Conservation (phyloP, 2,329 filamentous ascomycete genomes). For the Ascochyta koolunga region DNA sequence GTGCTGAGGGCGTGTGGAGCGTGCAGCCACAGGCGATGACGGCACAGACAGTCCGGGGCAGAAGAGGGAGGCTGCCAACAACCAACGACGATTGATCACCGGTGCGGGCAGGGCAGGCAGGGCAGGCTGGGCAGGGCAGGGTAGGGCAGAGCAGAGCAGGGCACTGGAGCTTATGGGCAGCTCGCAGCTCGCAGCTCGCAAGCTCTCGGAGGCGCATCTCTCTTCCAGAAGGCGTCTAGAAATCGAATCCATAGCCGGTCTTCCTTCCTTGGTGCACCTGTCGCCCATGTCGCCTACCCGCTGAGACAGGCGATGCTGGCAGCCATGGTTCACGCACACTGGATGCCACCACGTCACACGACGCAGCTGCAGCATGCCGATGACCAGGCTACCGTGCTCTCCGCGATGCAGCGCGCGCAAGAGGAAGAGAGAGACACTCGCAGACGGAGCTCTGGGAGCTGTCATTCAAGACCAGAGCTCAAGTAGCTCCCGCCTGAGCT, state of each 20-base stretch:
- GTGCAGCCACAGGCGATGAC: constrained; percentile 22
- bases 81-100: constrained; percentile 22
- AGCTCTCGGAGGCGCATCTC: constrained; percentile 25
- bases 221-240: constrained; percentile 43
- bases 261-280: constrained; percentile 16
- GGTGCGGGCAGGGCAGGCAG: constrained; percentile 21
- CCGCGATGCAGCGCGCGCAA: constrained; percentile 1
- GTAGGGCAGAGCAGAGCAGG: neutral
- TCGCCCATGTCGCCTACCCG: constrained; percentile 11
- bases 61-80: constrained; percentile 26
- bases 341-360: constrained; percentile 23
- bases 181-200: constrained; percentile 1
- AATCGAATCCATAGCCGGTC: constrained; percentile 11
- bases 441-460: constrained; percentile 5
- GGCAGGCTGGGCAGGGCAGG: constrained; percentile 12
- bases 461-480: constrained; percentile 2
- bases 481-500: constrained; percentile 11
- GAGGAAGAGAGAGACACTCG: neutral
- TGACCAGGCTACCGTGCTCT: constrained; percentile 6
- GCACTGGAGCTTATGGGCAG: constrained; percentile 7
- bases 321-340: constrained; percentile 20
- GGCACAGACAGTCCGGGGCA: constrained; percentile 22
- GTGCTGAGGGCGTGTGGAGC: constrained; percentile 19
- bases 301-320: constrained; percentile 21
- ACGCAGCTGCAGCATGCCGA: constrained; percentile 4